These are phyloP conservation scores for Cladosporium velox DNA, from an alignment of 2,329 filamentous ascomycete genomes.

Conservation along the genomic window DNA sequence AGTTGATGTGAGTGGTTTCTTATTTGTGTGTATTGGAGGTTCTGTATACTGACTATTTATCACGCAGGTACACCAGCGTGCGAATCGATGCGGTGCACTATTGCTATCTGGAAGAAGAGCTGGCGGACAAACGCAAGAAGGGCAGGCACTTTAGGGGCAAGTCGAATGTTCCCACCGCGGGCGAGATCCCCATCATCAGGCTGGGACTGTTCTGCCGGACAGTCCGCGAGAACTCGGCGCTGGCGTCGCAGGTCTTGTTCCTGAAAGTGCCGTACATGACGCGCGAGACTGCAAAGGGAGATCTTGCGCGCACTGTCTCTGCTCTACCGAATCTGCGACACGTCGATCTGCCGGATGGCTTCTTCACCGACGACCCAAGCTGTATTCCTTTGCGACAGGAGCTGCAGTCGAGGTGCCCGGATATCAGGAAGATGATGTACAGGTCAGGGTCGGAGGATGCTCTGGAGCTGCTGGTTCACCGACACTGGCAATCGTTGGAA, in stretches of 20 bases:
- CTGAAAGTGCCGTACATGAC: conserved; percentile 95
- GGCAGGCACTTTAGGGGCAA: conserved; percentile 53
- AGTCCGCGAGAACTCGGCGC: conserved; percentile 71
- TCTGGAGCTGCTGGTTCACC: conserved; percentile 68
- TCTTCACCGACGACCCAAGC: conserved; percentile 77
- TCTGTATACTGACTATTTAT: not conserved
- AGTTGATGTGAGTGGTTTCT: conserved; percentile 54
- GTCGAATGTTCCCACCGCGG: conserved; percentile 72
- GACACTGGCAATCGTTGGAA: conserved; percentile 70
- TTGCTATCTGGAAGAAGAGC: conserved; percentile 80
- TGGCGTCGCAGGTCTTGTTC: conserved; percentile 72
- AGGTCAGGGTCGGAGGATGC: conserved; percentile 74
- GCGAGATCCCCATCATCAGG: conserved; percentile 75
- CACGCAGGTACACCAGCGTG: conserved; percentile 62
- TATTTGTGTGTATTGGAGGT: not conserved
- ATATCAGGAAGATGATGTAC: conserved; percentile 89
- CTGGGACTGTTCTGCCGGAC: conserved; percentile 79
- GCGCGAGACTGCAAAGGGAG: conserved; percentile 79
- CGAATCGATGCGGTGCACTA: conserved; percentile 95
- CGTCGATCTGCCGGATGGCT: conserved; percentile 85
- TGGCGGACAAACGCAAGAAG: conserved; percentile 75
- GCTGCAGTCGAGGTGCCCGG: conserved; percentile 77
- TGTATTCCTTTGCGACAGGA: conserved; percentile 79
- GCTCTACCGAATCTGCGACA: conserved; percentile 83
- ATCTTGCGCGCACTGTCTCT: conserved; percentile 81